Conservation (phyloP, 176 grass and related monocot species). For the Carex scoparia region DNA sequence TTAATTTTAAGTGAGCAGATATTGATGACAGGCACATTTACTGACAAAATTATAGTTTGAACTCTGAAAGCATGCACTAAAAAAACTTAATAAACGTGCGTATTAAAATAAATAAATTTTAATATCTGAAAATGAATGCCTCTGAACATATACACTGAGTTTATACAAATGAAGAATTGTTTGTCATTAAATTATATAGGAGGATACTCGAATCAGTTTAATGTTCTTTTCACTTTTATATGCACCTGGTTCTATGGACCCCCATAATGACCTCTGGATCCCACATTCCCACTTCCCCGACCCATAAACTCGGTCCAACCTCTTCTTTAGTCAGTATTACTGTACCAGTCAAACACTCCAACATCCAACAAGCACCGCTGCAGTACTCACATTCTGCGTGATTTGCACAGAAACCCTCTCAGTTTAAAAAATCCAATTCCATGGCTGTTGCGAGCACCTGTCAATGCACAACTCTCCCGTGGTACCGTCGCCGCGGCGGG, state of each 20-base stretch:
- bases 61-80: no score
- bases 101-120: no score
- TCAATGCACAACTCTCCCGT: not conserved
- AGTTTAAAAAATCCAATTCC: not conserved
- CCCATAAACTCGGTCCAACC: not conserved
- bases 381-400: conserved; percentile 8
- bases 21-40: not conserved
- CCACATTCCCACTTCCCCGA: not conserved
- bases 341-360: not conserved
- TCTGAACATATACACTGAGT: no score
- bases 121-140: no score
- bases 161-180: no score
- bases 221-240: not conserved
- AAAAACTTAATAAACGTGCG: no score
- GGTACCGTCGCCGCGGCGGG: conserved; percentile 27
- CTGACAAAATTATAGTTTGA: no score
- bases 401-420: not conserved
- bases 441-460: conserved; percentile 10
- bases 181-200: not conserved
- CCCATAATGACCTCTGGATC: not conserved
- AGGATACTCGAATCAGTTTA: not conserved
- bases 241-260: not conserved
- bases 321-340: not conserved
- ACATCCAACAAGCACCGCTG: not conserved
- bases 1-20: not conserved